Percentiles rank a stretch among this genome's conserved stretches.
Conservation (phyloP, 768 basidiomycete species). For the Leccinum variicolor region DNA sequence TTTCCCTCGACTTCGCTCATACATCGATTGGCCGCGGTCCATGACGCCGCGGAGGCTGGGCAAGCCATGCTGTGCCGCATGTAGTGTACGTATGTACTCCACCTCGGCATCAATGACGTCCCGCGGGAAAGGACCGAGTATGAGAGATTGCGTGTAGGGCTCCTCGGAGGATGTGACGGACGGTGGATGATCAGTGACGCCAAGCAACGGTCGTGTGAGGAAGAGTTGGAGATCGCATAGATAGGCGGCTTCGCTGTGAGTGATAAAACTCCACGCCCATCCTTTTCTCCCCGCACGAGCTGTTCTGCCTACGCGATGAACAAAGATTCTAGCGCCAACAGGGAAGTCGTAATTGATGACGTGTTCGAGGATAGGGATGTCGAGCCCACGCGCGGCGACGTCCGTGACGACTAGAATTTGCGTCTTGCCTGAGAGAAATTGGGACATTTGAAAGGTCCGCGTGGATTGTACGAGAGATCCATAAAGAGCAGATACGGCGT, state of each 20-base stretch:
- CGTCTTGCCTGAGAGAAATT: conserved; percentile 77
- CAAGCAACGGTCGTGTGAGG: conserved; percentile 72
- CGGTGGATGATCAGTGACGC: conserved; percentile 33
- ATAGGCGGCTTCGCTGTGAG: conserved; percentile 81
- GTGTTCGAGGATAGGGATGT: conserved; percentile 94
- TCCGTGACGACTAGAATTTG: conserved; percentile 94
- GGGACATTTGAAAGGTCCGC: conserved; percentile 85
- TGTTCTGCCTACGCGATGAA: conserved; percentile 96
- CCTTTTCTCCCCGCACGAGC: conserved; percentile 93
- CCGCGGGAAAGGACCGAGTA: conserved; percentile 81
- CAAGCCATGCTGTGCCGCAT: conserved; percentile 62
- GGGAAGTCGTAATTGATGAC: conserved; percentile 99
- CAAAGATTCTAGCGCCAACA: conserved; percentile 86
- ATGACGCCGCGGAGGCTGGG: conserved; percentile 74
- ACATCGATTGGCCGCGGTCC: conserved; percentile 87
- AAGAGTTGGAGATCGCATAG: conserved; percentile 92
- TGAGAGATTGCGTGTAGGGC: conserved; percentile 65
- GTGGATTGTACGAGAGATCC: conserved; percentile 93
- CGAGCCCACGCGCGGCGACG: conserved; percentile 96
- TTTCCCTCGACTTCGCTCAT: conserved; percentile 90
- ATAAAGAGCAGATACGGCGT: conserved; percentile 91
- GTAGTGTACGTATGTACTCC: conserved; percentile 70
- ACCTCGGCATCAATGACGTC: conserved; percentile 79
- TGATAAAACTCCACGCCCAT: conserved; percentile 95
- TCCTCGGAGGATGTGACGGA: conserved; percentile 48